These are phyloP conservation scores for Parascedosporium putredinis DNA, from an alignment of 2,329 filamentous ascomycete genomes.

Conservation along the genomic window DNA sequence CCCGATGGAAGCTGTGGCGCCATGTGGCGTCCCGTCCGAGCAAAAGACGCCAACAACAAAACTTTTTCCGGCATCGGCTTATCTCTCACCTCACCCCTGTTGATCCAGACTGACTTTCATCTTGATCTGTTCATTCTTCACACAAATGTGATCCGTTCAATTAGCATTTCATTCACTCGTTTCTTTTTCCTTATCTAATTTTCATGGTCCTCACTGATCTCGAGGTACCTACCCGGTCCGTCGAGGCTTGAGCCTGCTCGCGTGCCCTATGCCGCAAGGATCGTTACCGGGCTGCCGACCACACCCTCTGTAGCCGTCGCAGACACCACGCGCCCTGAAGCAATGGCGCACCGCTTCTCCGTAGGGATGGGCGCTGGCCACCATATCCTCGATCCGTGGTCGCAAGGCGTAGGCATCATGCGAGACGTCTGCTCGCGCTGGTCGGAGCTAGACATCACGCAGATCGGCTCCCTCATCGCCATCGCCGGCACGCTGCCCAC, in stretches of 20 bases:
- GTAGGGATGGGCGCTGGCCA: neutral
- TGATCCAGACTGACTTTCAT: neutral
- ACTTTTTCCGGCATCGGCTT: neutral
- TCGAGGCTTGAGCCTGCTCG: neutral
- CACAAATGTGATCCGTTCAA: neutral
- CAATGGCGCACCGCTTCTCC: neutral
- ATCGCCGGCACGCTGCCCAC: conserved; percentile 31
- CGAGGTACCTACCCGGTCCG: neutral
- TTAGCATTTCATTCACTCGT: no score
- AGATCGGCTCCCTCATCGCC: conserved; percentile 32
- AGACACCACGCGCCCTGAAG: neutral
- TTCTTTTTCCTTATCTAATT: neutral
- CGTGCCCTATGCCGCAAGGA: neutral
- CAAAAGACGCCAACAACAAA: neutral
- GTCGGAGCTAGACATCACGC: conserved; percentile 34
- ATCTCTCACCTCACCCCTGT: neutral
- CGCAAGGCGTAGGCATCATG: conserved; percentile 23
- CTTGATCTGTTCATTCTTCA: neutral
- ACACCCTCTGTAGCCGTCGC: neutral
- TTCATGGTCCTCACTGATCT: neutral
- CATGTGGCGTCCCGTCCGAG: neutral
- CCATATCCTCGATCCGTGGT: conserved; percentile 18
- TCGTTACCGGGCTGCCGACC: neutral
- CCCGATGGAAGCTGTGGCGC: neutral
- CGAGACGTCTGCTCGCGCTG: conserved; percentile 27